These are phyloP conservation scores for Phytopythium delawarense DNA, from an alignment of 352 stramenopile genomes.

Conservation along the genomic window DNA sequence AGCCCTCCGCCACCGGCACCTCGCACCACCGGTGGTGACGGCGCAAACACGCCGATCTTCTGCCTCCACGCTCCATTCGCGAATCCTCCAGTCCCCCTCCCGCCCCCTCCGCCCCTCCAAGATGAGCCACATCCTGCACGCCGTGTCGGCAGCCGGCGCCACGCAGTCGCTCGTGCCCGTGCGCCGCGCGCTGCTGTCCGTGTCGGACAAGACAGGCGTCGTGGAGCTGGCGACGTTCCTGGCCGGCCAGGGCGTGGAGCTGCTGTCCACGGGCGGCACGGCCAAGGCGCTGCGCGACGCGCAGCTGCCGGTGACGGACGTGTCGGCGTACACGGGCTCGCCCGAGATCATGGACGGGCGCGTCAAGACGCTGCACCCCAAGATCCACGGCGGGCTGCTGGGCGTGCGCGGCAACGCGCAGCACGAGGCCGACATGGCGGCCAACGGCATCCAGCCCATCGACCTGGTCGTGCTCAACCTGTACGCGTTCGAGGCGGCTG, in stretches of 20 bases:
- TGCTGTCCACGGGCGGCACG: constrained; percentile 98
- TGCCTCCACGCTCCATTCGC: neutral
- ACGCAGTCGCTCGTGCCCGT: constrained; percentile 88
- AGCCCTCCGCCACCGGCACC: neutral
- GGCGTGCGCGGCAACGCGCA: constrained; percentile 96
- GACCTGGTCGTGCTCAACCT: constrained; percentile 99
- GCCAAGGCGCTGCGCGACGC: constrained; percentile 95
- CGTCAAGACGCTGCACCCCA: constrained; percentile 99
- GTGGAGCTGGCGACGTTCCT: constrained; percentile 96
- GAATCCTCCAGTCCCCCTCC: constrained; percentile 1
- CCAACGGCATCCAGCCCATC: constrained; percentile 96
- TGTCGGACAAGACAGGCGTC: constrained; percentile 99
- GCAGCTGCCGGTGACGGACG: constrained; percentile 94
- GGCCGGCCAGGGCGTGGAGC: constrained; percentile 90
- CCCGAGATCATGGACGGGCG: constrained; percentile 99
- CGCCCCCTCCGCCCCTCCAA: neutral
- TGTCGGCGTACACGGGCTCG: constrained; percentile 96
- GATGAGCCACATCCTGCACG: constrained; percentile 85
- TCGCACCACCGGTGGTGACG: neutral
- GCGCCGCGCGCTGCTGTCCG: constrained; percentile 95
- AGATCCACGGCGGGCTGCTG: constrained; percentile 98
- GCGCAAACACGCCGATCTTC: constrained; percentile 2
- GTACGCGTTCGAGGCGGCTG: constrained; percentile 98
- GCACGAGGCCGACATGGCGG: constrained; percentile 96
- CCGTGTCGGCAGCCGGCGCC: constrained; percentile 47